Base-by-base conservation (phyloP, 1,284 basidiomycete species). In the Coniophora puteana region DNA sequence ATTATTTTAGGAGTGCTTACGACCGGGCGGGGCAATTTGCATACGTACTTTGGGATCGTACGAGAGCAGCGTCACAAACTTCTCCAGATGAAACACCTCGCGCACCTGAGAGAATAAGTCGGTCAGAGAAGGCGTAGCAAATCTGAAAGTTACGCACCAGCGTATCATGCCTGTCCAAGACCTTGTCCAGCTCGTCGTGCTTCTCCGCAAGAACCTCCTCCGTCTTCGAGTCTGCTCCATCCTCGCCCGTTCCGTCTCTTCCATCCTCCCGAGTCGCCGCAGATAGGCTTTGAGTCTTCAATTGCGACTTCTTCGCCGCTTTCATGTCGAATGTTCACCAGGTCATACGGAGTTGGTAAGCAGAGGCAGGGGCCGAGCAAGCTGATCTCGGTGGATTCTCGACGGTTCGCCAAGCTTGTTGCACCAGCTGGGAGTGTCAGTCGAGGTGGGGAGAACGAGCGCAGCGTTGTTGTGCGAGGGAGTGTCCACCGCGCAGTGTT, bases 21-120 rank as follows among this genome's bases (percentile, higher is more conserved):
- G n/a, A n/a, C n/a, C n/a, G n/a, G n/a, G n/a, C 7, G n/a, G 14
- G 22, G 10, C 1, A 38, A 21, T 36, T 16, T 28, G 29, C n/a
- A 46, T 17, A 58, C 74, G 39, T 49, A 88, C 88, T 58, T 71
- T 64, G 2, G 89, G 90, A 59, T 93, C 75, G 61, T 81, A 94
- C 5, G 71, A 71, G 29, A 90, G 64, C 64, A 93, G 71, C 18
- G 76, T 80, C 4, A 79, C 73, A 54, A 86, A 93, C 43, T 83
- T 71, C 50, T 93, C 84, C 62, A 93, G 70, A 54, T 94, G 91
- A 61, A 93, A 94, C 43, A 79, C 71, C 60, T 95, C 89, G 46
- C 90, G 77, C 38, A 93, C 69, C 83, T 89, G 46, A 16, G 1
- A 17, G 20, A 28, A 29, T 30, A 35, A 7, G 6, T 22, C 14